Conservation (phyloP, 306 rosid genomes). For the Casuarina equisetifolia region DNA sequence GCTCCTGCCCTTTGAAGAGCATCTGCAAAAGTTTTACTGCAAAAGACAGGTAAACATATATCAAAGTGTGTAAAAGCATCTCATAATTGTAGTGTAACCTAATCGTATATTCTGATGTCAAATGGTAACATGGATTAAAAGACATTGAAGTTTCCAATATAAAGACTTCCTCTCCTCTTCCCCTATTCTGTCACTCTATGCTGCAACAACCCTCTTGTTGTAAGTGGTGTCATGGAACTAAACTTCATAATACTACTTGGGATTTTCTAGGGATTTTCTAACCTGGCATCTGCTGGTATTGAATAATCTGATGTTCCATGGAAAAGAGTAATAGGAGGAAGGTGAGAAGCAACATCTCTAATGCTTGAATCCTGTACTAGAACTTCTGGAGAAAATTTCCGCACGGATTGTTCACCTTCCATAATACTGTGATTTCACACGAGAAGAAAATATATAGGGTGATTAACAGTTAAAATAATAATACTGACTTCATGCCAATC, state of each 20-base stretch:
- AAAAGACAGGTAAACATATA: conserved; percentile 26
- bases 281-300: conserved; percentile 86
- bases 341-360: conserved; percentile 45
- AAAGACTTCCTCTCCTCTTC: not conserved
- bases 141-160: not conserved
- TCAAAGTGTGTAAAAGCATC: conserved; percentile 3
- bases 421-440: conserved; percentile 59
- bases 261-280: conserved; percentile 24
- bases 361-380: conserved; percentile 60
- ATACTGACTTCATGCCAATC: not conserved
- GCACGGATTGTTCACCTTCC: conserved; percentile 87
- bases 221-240: not conserved
- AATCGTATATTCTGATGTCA: not conserved
- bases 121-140: not conserved
- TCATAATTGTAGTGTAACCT: not conserved
- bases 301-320: conserved; percentile 93
- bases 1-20: conserved; percentile 68
- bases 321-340: conserved; percentile 72
- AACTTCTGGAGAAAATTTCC: conserved; percentile 69
- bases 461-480: not conserved
- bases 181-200: too few relatives aligned
- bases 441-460: not conserved
- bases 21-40: conserved; percentile 67
- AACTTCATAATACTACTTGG: too few relatives aligned
- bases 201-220: too few relatives aligned